Base-by-base conservation (phyloP, 306 rosid genomes). In the Lathyrus oleraceus region DNA sequence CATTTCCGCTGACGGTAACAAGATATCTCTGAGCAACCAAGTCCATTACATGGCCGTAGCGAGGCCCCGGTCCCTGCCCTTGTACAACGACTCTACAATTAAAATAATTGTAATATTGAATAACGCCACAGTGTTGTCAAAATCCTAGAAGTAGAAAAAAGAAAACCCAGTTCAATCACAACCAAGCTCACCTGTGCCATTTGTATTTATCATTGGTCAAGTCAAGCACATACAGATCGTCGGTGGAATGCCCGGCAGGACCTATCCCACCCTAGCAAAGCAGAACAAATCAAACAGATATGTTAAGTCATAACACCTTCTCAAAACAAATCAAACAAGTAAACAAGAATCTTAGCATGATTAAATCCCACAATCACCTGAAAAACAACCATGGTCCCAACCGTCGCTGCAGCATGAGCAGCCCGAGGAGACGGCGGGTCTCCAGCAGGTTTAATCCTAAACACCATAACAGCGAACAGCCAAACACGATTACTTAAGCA, bases 41-140 rank as follows among this genome's bases (percentile, higher is more conserved):
- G 81, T 95, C 99, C 96, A 95, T 95, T 53, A 76, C 99, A 82
- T 95, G 99, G 56, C 99, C 99, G 10, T 95, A 95, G 65, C 93
- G 99, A 85, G 97, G 99, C 19, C 99, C 99, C 1, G 93, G 93
- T 79, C 99, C 99, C 73, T 86, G 93, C 73, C 99, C 99, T 87
- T 91, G 99, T 69, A 95, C 99, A 27, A 95, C 87, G 75, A 95
- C 90, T 78, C 99, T 95, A 82, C 80, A 54, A 49, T 66, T 73
- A 78, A 79, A 76, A 67, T 13, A 51, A 48, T 76, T 52, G 23
- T 64, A 78, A 68, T 16, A 45, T 69, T 66, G 67, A 70, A 49
- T 17, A 49, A 51, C 5, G 14, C 47, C 72, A 44, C 5, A 21
- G 63, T 42, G 44, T 61, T 54, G 57, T 42, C 32, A 71, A 44